Evolutionary conservation across 176 grass and related monocot species (phyloP).

Genomic region (Alopecurus myosuroides): DNA sequence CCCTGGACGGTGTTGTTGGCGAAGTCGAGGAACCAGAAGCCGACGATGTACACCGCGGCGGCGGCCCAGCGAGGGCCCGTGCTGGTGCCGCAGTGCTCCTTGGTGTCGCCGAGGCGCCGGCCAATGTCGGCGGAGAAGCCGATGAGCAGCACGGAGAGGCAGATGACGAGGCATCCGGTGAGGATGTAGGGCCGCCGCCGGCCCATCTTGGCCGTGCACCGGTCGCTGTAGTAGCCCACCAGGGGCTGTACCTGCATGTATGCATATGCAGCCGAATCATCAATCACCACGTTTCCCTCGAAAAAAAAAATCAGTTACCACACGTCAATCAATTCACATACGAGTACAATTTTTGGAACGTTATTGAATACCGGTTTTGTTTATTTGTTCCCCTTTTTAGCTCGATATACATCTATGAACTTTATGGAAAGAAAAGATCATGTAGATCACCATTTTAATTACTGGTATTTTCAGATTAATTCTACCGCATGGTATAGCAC

Average conservation of each 20-base stretch:
- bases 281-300: no score
- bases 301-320: no score
- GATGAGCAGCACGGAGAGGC: conserved; percentile 42
- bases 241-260: conserved; percentile 57
- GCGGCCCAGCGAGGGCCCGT: conserved; percentile 56
- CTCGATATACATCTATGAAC: no score
- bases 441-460: no score
- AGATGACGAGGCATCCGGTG: conserved; percentile 57
- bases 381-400: no score
- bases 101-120: conserved; percentile 63
- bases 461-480: no score
- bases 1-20: conserved; percentile 88
- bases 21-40: conserved; percentile 94
- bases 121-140: conserved; percentile 91
- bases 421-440: no score
- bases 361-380: no score
- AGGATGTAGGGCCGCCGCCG: conserved; percentile 81
- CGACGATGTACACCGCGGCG: conserved; percentile 58
- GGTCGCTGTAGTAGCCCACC: conserved; percentile 70
- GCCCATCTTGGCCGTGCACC: conserved; percentile 46
- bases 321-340: no score
- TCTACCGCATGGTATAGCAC: no score
- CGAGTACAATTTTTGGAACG: no score
- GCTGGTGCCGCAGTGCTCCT: conserved; percentile 58
- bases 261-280: no score